Base-by-base conservation (phyloP, 2,329 filamentous ascomycete species). In the Alternaria conjuncta region DNA sequence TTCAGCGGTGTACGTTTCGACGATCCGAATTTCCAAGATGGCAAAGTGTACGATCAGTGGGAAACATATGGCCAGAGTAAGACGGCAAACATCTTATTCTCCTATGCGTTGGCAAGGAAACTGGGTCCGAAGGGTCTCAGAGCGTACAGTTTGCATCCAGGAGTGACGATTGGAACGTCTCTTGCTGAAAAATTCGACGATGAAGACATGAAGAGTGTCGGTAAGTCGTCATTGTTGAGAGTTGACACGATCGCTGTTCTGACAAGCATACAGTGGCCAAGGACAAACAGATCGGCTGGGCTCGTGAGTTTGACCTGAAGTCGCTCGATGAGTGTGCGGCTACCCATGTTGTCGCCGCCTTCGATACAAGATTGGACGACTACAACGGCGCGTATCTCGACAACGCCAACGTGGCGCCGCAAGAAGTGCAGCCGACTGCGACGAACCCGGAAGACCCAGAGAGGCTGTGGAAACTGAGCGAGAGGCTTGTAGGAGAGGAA, bases 41-140 rank as follows among this genome's bases (percentile, higher is more conserved):
- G 81, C n/a, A 79, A 80, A 46, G 69, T 73, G 1, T 84, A 81
- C 53, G 71, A 81, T 8, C 64, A 67, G 67, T 84, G 83, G 77
- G 68, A 76, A 2, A 84, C 84, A 3, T 87, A 87, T 63, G 81
- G 79, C 2, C 84, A 85, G 67, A 84, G 83, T 68, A 87, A 87
- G 73, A 84, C 84, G 28, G 84, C 84, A 3, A 85, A 86, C 57
- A 82, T 86, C 11, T 55, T 78, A 23, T 77, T 76, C 30, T 64
- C 75, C 0, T 67, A 68, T 28, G 59, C 63, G 5, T 51, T 78
- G 43, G 73, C 72, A 3, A 53, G 68, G 32, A 74, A 73, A 53
- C 57, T 79, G 10, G 74, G 70, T 0, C 0, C 18, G 0, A 71
- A 64, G 45, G 76, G 75, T 0, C 25, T 79, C 56, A 61, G 41